Base-by-base conservation (phyloP, 805 yeast genomes). In the Monosporozyma unispora region DNA sequence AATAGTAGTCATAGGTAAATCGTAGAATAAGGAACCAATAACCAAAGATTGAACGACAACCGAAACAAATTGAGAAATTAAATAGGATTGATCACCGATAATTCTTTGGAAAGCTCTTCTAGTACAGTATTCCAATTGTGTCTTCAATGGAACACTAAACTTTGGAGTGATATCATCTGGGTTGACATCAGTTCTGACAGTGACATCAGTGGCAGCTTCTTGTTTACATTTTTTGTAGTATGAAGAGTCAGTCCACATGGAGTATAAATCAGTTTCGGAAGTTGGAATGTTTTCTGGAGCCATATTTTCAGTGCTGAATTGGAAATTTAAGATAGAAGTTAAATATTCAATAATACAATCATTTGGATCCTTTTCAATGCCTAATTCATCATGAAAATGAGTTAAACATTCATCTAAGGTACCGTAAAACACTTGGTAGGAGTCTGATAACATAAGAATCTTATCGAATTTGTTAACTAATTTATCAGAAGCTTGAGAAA, bases 291-390 rank as follows among this genome's bases (percentile, higher is more conserved):
- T 23, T 14, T 46, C 41, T n/a, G 47, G 23, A 3, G 40, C 33
- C 41, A 45, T 35, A 25, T 31, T 43, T 19, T 25, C 23, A 16
- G 51, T 48, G 18, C 46, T 44, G 33, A 54, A 52, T 46, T 57
- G 59, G 19, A 53, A 55, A 58, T 78, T 80, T 23, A 84, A 77
- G 48, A 80, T 70, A 2, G 82, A 72, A 16, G 84, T 80, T 53
- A 81, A 69, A 60, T 69, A 81, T 60, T 81, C 86, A n/a, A 82
- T 76, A 42, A 82, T 78, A 31, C 83, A 77, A 60, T 78, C 80
- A 67, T 83, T 74, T 48, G 73, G 71, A 44, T 76, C 73, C 56
- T 79, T 77, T 22, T 67, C 67, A 61, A 66, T 79, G 22, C 50
- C 84, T 78, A 80, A 71, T 21, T 51, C 50, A 18, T 67, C 64